Evolutionary conservation across 495 filamentous ascomycete species (phyloP).

Genomic region (Aspergillus conjunctus): DNA sequence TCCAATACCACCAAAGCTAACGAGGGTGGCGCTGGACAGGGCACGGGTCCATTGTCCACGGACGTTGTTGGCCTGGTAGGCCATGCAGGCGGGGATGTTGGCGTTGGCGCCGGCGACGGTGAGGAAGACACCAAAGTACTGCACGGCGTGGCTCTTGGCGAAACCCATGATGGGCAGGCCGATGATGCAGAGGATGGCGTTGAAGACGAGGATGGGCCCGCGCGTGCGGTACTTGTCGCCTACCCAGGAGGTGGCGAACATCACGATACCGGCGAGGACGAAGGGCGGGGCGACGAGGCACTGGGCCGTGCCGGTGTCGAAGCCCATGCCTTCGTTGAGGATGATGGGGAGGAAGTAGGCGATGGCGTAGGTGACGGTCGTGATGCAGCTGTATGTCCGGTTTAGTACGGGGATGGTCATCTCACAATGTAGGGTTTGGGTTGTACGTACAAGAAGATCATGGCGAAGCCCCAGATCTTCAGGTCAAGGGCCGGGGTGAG

Average conservation of each 20-base stretch:
- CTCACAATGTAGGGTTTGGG: neutral
- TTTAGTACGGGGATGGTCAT: too few species aligned
- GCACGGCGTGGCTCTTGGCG: slow-evolving; percentile 46
- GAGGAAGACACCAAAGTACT: slow-evolving; percentile 68
- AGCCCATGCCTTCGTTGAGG: slow-evolving; percentile 58
- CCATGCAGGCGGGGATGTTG: slow-evolving; percentile 59
- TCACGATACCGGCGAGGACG: slow-evolving; percentile 59
- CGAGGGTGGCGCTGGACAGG: slow-evolving; percentile 58
- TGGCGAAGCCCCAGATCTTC: slow-evolving; percentile 65
- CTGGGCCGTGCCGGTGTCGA: slow-evolving; percentile 55
- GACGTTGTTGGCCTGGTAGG: slow-evolving; percentile 68
- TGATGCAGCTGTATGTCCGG: slow-evolving; percentile 41
- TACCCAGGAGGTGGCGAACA: slow-evolving; percentile 53
- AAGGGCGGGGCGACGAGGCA: slow-evolving; percentile 68
- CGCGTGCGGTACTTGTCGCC: slow-evolving; percentile 61
- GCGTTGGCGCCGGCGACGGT: slow-evolving; percentile 61
- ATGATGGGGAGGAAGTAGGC: slow-evolving; percentile 72
- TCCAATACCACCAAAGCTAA: slow-evolving; percentile 58
- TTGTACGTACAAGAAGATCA: slow-evolving; percentile 56
- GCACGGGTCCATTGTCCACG: slow-evolving; percentile 69
- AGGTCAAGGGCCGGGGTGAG: slow-evolving; percentile 49
- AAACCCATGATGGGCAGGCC: slow-evolving; percentile 60
- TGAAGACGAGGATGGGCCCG: slow-evolving; percentile 59
- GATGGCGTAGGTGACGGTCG: slow-evolving; percentile 63
- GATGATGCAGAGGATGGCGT: slow-evolving; percentile 51